These are phyloP conservation scores for Serendipita indica DNA, from an alignment of 768 basidiomycete genomes.

Conservation along the genomic window DNA sequence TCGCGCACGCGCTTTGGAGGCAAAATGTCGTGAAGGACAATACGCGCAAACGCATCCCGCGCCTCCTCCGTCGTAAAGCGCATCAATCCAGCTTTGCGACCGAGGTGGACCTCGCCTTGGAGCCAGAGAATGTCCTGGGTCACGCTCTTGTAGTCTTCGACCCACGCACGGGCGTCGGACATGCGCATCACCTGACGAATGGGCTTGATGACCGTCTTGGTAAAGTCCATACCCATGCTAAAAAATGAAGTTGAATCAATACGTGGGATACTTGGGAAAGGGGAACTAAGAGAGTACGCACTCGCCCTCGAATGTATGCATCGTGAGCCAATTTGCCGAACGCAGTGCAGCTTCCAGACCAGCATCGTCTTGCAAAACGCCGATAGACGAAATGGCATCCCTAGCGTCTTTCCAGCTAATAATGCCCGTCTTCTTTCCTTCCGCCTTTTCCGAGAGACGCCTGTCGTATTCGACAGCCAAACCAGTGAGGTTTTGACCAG, in stretches of 20 bases:
- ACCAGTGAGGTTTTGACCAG: not conserved
- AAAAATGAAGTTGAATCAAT: not conserved
- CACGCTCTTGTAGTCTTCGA: not conserved
- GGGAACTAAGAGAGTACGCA: not conserved
- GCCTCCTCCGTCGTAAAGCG: not conserved
- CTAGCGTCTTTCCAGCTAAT: not conserved
- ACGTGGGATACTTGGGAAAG: not conserved
- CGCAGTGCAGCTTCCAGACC: not conserved
- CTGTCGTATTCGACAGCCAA: not conserved
- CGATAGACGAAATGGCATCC: not conserved
- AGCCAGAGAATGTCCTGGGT: constrained; percentile 7
- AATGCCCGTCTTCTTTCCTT: not conserved
- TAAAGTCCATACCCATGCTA: constrained; percentile 1
- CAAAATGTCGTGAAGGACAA: constrained; percentile 10
- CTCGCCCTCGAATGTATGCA: constrained; percentile 9
- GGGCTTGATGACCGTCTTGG: constrained; percentile 7
- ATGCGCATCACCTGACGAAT: not conserved
- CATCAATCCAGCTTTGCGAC: constrained; percentile 9
- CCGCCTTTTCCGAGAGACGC: not conserved
- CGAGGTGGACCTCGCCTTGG: constrained; percentile 9
- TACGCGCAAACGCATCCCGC: constrained; percentile 8
- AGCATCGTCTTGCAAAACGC: not conserved
- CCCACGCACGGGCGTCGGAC: not conserved
- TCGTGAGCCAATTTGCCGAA: not conserved
- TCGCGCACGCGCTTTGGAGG: constrained; percentile 1